These are phyloP conservation scores for Nothopassalora personata DNA, from an alignment of 2,329 filamentous ascomycete species.

Conservation along the genomic window DNA sequence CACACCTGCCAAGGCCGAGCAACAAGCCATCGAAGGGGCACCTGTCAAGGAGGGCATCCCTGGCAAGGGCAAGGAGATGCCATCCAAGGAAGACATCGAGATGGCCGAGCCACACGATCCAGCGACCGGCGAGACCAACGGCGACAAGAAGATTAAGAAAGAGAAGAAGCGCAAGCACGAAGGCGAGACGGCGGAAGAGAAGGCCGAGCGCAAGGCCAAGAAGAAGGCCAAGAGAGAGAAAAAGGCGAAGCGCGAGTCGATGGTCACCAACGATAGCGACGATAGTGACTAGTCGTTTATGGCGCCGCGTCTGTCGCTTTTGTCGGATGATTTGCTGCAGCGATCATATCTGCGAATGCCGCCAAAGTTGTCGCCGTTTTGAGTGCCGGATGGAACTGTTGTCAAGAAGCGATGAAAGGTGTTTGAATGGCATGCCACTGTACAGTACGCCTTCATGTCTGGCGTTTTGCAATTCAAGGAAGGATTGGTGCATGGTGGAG, in stretches of 20 bases:
- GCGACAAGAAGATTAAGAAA: conserved; percentile 29
- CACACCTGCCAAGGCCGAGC: conserved; percentile 20
- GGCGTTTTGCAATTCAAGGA: neutral
- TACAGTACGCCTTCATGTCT: conserved; percentile 1
- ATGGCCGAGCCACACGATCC: conserved; percentile 32
- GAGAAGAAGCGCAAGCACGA: conserved; percentile 48
- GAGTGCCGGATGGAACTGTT: neutral
- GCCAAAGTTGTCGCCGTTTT: neutral
- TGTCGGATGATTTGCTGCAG: neutral
- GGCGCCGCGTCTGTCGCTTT: neutral
- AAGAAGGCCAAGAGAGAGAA: conserved; percentile 82
- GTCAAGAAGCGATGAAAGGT: neutral
- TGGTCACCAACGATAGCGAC: conserved; percentile 26
- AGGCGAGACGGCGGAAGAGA: conserved; percentile 43
- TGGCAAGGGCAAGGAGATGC: conserved; percentile 35
- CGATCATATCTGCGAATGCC: neutral
- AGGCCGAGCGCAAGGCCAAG: conserved; percentile 52
- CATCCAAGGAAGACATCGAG: conserved; percentile 37
- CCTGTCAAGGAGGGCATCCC: conserved; percentile 33
- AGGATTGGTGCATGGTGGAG: neutral
- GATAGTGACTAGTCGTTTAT: conserved; percentile 20
- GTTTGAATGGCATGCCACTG: neutral
- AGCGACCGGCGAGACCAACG: conserved; percentile 27
- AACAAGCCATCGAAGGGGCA: conserved; percentile 31
- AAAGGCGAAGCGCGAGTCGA: conserved; percentile 50